Base-by-base conservation (phyloP, 768 basidiomycete species). In the Rhodotorula kratochvilovae region DNA sequence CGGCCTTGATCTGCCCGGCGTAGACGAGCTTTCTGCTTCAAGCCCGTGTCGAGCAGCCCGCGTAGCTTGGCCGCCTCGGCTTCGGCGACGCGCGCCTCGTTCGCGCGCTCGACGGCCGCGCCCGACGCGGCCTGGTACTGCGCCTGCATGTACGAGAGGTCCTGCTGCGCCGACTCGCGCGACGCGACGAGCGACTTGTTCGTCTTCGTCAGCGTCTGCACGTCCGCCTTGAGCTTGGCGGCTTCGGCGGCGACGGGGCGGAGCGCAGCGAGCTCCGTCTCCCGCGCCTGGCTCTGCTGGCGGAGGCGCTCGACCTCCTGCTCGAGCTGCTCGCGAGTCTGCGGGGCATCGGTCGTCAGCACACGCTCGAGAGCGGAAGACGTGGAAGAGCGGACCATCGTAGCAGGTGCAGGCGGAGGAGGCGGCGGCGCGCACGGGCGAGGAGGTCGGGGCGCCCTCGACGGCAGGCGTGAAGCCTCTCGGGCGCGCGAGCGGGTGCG, bases 251-350 rank as follows among this genome's bases (percentile, higher is more conserved):
- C 55, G 56, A 66, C 51, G 4, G 70, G 63, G 0, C 67, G 67
- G 7, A 67, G 59, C 36, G 58, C 39, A 1, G 29, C 29, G 50
- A 71, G 66, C 53, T 75, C 73, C 25, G 43, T 45, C 10, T 50
- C 27, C 19, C 19, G 1, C 25, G 42, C 42, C 27, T 43, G 2
- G 21, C 33, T 0, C 17, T 43, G 50, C 31, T 12, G 5, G 10
- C 70, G 67, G 4, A 75, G 46, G 1, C 54, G 46, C 7, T 61
- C 57, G 48, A 67, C 61, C 53, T 75, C 71, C 36, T 39, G 43
- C 42, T 70, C 68, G 42, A 75, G 74, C 39, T 67, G 68, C 5
- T 75, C 74, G 46, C 70, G 73, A 4, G 70, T 63, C 73, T 74
- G 63, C 0, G 21, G 1, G 11, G 42, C 13, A 25, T 1, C 16